These are phyloP conservation scores for Westerdykella aurantiaca DNA, from an alignment of 2,329 filamentous ascomycete species.

Conservation along the genomic window DNA sequence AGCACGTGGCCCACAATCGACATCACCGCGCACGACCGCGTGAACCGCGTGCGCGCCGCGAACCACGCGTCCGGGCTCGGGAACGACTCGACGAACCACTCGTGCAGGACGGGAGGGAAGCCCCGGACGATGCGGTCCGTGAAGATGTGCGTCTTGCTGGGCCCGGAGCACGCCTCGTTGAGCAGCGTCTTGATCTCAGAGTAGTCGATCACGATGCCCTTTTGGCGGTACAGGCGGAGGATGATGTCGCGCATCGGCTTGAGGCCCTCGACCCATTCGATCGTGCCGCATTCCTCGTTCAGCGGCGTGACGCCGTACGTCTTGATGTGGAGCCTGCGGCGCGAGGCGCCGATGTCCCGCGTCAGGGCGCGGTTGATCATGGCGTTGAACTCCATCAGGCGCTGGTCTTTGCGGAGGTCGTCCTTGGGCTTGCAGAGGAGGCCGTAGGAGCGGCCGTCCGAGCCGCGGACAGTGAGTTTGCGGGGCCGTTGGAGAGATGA, in stretches of 20 bases:
- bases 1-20: conserved; percentile 98
- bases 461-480: conserved; percentile 80
- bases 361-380: conserved; percentile 97
- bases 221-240: conserved; percentile 68
- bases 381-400: conserved; percentile 97
- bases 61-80: conserved; percentile 93
- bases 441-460: conserved; percentile 81
- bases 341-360: conserved; percentile 82
- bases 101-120: conserved; percentile 78
- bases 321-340: conserved; percentile 77
- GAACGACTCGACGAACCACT: conserved; percentile 95
- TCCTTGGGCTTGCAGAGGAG: conserved; percentile 97
- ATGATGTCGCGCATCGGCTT: conserved; percentile 92
- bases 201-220: conserved; percentile 59
- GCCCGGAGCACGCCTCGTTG: conserved; percentile 59
- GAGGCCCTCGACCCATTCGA: conserved; percentile 97
- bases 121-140: conserved; percentile 60
- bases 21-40: conserved; percentile 94
- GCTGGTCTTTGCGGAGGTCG: conserved; percentile 93
- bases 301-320: conserved; percentile 95
- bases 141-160: conserved; percentile 64
- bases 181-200: conserved; percentile 59
- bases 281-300: conserved; percentile 95
- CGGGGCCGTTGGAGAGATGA: conserved; percentile 89
- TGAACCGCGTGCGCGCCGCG: conserved; percentile 78